phyloP scores from a whole-genome alignment of 2,329 filamentous ascomycete species.

The Tolypocladium nubicola region DNA sequence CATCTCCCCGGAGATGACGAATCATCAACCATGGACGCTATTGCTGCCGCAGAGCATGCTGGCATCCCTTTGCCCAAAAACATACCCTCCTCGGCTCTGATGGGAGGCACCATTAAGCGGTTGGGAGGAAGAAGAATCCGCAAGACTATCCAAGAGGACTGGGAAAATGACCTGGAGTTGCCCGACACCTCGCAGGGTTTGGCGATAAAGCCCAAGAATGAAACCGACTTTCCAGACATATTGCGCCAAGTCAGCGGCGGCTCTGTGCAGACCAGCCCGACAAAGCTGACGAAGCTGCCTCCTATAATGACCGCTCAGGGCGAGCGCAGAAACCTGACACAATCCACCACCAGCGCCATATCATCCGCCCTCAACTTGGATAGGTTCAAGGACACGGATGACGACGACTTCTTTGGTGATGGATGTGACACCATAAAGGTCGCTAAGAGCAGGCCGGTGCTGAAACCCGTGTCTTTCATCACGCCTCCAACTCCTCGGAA shows the following conservation, averaged over 20 bases:
- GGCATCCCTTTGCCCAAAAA: slow-evolving; percentile 86
- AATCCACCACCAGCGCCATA: slow-evolving; percentile 23
- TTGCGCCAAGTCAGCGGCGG: slow-evolving; percentile 54
- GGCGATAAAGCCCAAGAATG: slow-evolving; percentile 54
- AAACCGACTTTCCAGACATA: slow-evolving; percentile 53
- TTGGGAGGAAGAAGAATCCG: slow-evolving; percentile 66
- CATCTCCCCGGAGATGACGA: slow-evolving; percentile 79
- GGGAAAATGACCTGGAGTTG: slow-evolving; percentile 68
- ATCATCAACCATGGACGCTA: slow-evolving; percentile 71
- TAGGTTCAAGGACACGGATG: slow-evolving; percentile 52
- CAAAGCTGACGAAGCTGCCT: slow-evolving; percentile 24
- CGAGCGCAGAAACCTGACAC: slow-evolving; percentile 18
- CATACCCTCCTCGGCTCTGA: slow-evolving; percentile 77
- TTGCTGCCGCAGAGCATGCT: slow-evolving; percentile 75
- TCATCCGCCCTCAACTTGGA: slow-evolving; percentile 47
- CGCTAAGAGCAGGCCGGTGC: slow-evolving; percentile 44
- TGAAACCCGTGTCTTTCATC: slow-evolving; percentile 41
- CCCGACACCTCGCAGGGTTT: slow-evolving; percentile 48
- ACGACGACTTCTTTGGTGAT: slow-evolving; percentile 54
- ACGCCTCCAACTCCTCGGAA: slow-evolving; percentile 46
- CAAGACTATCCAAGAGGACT: slow-evolving; percentile 67
- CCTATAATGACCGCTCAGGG: slow-evolving; percentile 9
- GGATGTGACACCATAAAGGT: slow-evolving; percentile 58
- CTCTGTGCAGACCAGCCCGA: slow-evolving; percentile 43
- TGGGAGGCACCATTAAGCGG: slow-evolving; percentile 88